These are phyloP conservation scores for Erysiphe pisi DNA, from an alignment of 2,329 filamentous ascomycete species.

Conservation along the genomic window DNA sequence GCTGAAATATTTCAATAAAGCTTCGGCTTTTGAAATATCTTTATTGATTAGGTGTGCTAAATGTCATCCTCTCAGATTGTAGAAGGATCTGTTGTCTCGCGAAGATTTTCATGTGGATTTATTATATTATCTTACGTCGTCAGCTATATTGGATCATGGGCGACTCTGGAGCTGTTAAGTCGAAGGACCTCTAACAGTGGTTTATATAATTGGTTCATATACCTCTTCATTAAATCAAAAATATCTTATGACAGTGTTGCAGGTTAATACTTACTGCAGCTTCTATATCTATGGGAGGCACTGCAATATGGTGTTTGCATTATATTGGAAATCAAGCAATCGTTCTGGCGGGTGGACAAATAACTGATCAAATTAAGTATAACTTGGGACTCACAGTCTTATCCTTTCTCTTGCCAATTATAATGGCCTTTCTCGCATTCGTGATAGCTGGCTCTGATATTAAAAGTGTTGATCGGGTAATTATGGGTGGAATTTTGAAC, in stretches of 20 bases:
- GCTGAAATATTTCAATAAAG: no score
- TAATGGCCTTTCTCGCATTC: slow-evolving; percentile 64
- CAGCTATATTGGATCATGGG: slow-evolving; percentile 64
- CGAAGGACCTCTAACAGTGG: slow-evolving; percentile 60
- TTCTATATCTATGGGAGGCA: slow-evolving; percentile 60
- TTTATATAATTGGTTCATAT: slow-evolving; percentile 54
- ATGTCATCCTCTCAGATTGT: not conserved
- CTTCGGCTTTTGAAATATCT: no score
- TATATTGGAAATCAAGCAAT: slow-evolving; percentile 76
- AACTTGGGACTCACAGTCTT: slow-evolving; percentile 59
- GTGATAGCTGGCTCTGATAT: slow-evolving; percentile 39
- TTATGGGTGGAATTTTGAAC: slow-evolving; percentile 55
- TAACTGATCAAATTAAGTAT: slow-evolving; percentile 61
- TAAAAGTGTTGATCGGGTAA: slow-evolving; percentile 48
- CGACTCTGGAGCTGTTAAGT: slow-evolving; percentile 73
- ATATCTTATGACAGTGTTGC: slow-evolving; percentile 16
- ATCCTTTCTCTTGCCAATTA: slow-evolving; percentile 69
- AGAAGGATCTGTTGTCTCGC: slow-evolving; percentile 25
- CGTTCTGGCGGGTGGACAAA: slow-evolving; percentile 52
- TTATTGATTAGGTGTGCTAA: no score
- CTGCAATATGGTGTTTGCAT: slow-evolving; percentile 69
- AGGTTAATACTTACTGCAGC: slow-evolving; percentile 55
- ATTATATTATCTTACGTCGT: slow-evolving; percentile 57
- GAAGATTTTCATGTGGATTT: slow-evolving; percentile 44
- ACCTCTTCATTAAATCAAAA: not conserved